These are phyloP conservation scores for Trichomonas gallinae DNA, from an alignment of 208 protist species.

Conservation along the genomic window DNA sequence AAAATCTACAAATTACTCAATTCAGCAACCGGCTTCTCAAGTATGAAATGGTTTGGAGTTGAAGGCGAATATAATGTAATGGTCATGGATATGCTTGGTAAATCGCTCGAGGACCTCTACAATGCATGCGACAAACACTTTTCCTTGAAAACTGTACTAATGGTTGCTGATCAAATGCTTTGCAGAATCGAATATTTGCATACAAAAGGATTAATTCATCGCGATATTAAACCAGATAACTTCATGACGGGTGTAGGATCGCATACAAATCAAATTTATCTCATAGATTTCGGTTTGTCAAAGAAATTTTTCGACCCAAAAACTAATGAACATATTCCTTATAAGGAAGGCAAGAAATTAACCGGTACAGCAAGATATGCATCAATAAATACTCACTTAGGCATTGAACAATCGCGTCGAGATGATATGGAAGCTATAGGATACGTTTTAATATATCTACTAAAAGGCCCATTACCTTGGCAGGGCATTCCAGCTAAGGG, in stretches of 20 bases:
- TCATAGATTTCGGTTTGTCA: constrained; percentile 62
- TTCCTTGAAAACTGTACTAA: constrained; percentile 89
- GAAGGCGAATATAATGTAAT: constrained; percentile 94
- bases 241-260: constrained; percentile 83
- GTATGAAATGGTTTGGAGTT: constrained; percentile 75
- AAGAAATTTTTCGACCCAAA: constrained; percentile 95
- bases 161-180: constrained; percentile 91
- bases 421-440: constrained; percentile 75
- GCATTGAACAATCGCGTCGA: constrained; percentile 73
- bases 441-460: constrained; percentile 98
- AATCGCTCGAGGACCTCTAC: constrained; percentile 90
- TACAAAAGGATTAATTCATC: constrained; percentile 85
- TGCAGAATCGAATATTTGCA: constrained; percentile 84
- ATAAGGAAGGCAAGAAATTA: constrained; percentile 46
- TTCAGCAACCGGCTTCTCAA: constrained; percentile 74
- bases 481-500: constrained; percentile 67
- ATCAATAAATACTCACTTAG: constrained; percentile 95
- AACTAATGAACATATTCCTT: constrained; percentile 95
- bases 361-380: constrained; percentile 94
- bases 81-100: constrained; percentile 93
- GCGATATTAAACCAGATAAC: constrained; percentile 91
- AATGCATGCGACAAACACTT: constrained; percentile 66
- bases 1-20: constrained; percentile 68
- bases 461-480: constrained; percentile 90
- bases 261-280: constrained; percentile 49